Evolutionary conservation across 2,329 filamentous ascomycete species (phyloP).

Genomic region (Claviceps citrina): DNA sequence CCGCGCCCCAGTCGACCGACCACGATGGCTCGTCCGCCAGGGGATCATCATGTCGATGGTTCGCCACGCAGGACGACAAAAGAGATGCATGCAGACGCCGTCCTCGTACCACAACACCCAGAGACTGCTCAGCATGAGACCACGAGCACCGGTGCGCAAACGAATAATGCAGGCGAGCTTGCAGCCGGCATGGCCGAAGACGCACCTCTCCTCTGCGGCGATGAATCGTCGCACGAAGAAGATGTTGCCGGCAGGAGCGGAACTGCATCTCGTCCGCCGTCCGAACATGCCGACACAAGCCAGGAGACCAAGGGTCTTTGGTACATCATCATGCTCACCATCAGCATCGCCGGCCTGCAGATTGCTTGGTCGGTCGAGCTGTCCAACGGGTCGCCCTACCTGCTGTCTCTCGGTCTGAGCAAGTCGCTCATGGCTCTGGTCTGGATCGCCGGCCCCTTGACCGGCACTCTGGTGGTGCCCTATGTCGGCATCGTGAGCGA

Average conservation of each 20-base stretch:
- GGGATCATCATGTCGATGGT: background rate
- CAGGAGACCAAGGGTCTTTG: constrained; percentile 64
- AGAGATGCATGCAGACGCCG: background rate
- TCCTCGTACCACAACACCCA: too few species aligned
- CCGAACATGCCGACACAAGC: constrained; percentile 11
- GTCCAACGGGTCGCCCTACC: constrained; percentile 77
- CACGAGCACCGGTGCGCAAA: background rate
- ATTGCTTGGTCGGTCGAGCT: constrained; percentile 93
- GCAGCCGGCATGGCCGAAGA: constrained; percentile 13
- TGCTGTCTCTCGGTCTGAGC: constrained; percentile 66
- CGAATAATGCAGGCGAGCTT: too few species aligned
- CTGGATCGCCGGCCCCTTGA: constrained; percentile 71
- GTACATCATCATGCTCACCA: constrained; percentile 74
- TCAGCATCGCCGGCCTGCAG: constrained; percentile 78
- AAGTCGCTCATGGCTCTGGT: constrained; percentile 71
- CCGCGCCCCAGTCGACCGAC: background rate
- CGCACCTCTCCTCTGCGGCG: constrained; percentile 16
- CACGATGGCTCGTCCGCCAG: background rate
- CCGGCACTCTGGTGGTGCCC: constrained; percentile 64
- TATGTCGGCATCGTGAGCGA: constrained; percentile 73
- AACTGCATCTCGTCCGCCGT: background rate
- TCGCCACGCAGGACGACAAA: background rate
- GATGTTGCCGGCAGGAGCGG: background rate
- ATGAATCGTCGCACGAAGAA: background rate
- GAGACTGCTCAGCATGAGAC: background rate